Evolutionary conservation across 2,329 filamentous ascomycete genomes (phyloP).

Genomic region (Sporothrix phasma): DNA sequence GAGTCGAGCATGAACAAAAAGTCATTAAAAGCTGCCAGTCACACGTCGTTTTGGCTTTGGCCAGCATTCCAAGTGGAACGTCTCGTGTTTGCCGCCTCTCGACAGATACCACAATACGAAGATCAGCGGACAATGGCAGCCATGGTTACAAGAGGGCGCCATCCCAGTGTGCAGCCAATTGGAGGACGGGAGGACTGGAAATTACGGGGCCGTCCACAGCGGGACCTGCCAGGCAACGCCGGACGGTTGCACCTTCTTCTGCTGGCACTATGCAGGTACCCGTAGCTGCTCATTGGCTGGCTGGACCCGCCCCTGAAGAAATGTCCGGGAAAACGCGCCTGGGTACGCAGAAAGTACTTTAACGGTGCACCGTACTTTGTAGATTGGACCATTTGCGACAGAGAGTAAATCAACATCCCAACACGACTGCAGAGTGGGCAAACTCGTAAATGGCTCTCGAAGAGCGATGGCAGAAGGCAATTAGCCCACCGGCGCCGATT

Average conservation of each 20-base stretch:
- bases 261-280: slow-evolving; percentile 10
- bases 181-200: neutral
- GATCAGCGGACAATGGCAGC: neutral
- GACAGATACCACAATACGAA: neutral
- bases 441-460: neutral
- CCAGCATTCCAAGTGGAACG: neutral
- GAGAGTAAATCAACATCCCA: neutral
- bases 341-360: neutral
- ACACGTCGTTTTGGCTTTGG: neutral
- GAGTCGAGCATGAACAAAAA: neutral
- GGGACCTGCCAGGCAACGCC: neutral
- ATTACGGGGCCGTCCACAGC: neutral
- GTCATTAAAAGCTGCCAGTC: neutral
- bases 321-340: neutral
- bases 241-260: neutral
- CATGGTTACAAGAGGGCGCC: neutral
- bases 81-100: neutral
- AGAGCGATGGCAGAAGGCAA: neutral
- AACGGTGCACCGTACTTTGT: neutral
- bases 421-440: neutral
- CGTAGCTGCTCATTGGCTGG: neutral
- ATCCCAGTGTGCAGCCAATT: neutral
- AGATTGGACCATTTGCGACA: neutral
- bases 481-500: neutral
- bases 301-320: neutral